Evolutionary conservation across 257 asterid genomes (phyloP).

Genomic region (Solanum rostratum): DNA sequence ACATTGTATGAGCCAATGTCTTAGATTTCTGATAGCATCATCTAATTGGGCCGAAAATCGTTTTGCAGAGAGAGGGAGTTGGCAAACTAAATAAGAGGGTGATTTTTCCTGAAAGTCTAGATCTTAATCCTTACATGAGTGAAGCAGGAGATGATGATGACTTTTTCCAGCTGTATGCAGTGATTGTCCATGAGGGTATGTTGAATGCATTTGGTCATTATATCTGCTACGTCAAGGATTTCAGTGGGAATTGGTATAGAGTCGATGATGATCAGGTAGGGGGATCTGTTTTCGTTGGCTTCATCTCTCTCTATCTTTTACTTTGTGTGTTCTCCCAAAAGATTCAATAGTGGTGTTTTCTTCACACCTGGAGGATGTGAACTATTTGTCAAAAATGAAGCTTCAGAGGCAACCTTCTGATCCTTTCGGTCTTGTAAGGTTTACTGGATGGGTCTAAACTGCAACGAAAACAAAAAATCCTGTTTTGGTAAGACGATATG

Average conservation of each 20-base stretch:
- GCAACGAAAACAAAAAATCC: not conserved
- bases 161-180: constrained; percentile 80
- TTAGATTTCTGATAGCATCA: not conserved
- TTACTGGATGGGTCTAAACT: not conserved
- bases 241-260: constrained; percentile 74
- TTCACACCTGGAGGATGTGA: not conserved
- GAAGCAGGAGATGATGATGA: constrained; percentile 49
- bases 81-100: constrained; percentile 93
- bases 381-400: not conserved
- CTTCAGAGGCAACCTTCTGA: not conserved
- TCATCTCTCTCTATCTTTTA: not conserved
- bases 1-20: not conserved
- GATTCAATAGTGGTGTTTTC: not conserved
- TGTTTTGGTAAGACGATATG: not conserved
- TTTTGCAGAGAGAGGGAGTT: constrained; percentile 70
- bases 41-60: not conserved
- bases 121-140: constrained; percentile 74
- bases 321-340: not conserved
- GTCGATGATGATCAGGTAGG: constrained; percentile 80
- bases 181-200: constrained; percentile 89
- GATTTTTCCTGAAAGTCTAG: constrained; percentile 65
- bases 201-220: constrained; percentile 96
- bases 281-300: not conserved
- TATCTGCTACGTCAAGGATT: constrained; percentile 80
- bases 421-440: not conserved